Evolutionary conservation across 352 stramenopile species (phyloP), one percentile per base, ranked within the genome.

Genomic region (Phytophthora multivora): DNA sequence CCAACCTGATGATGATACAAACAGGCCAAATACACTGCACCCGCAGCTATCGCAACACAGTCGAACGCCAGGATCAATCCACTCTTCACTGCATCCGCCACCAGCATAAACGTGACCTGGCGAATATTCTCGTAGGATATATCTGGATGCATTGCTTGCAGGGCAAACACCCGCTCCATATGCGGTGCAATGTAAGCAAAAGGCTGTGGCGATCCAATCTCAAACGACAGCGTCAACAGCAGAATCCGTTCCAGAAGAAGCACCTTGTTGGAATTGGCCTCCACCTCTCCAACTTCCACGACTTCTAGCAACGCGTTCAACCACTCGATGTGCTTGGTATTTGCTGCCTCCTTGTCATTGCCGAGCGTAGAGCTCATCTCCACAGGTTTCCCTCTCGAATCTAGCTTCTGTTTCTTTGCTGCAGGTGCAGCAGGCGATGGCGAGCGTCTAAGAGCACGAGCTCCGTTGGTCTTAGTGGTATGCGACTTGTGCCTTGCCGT

Each of bases 171-270:
- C 3, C 51, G 53, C 42, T 89, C 79, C 73, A 93, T 79, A 15
- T 66, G 64, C 4, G 61, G 72, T 19, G 75, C 55, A 8, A 91
- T 75, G 43, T 90, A 88, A 15, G 78, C 68, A 56, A 88, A 90
- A 0, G 85, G 83, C 62, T 92, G 79, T 13, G 85, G 74, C 2
- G 83, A 66, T n/a, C 71, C 71, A 16, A 94, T 66, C 42, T 94
- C 78, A 48, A 92, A 94, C 19, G 75, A 81, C 12, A 94, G 67
- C 25, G 83, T 91, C 45, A 91, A 83, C 49, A 94, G 55, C 48
- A 94, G 26, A 23, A 94, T 75, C 46, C 85, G 63, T 70, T 94
- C 83, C 10, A 89, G 69, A 26, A 91, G 69, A 46, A 91, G 64
- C 51, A 94, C 80, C 19, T 86, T 87, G 18, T 58, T 65, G 0